phyloP scores from a whole-genome alignment of 805 yeast genomes.

The Hanseniaspora clermontiae region DNA sequence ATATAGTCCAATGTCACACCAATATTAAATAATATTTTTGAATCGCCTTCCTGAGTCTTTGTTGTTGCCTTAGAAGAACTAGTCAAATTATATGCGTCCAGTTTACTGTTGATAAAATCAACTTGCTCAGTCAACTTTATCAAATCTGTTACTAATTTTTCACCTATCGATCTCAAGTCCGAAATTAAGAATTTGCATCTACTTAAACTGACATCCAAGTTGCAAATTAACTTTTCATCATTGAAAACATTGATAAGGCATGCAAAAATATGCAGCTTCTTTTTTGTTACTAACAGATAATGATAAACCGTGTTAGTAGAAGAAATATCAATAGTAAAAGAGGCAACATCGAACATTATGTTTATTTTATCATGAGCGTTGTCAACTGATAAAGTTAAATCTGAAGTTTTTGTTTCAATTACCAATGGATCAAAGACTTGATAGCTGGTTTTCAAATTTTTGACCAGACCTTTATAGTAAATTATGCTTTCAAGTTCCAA shows the following conservation, averaged over 20 bases:
- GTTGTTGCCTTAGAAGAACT: too few species aligned
- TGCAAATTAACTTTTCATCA: not conserved
- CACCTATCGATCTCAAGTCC: constrained; percentile 8
- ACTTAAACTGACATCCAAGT: not conserved
- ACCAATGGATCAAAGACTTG: not conserved
- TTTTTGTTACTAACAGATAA: constrained; percentile 1
- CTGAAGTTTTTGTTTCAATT: not conserved
- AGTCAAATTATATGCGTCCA: not conserved
- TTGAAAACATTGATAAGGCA: not conserved
- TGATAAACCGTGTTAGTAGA: not conserved
- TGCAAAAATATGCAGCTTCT: not conserved
- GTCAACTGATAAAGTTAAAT: not conserved
- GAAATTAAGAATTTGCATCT: constrained; percentile 1
- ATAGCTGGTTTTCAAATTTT: not conserved
- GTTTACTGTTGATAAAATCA: not conserved
- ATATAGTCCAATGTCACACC: constrained; percentile 4
- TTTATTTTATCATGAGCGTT: not conserved
- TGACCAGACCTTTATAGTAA: not conserved
- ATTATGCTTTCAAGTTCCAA: not conserved
- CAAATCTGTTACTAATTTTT: not conserved
- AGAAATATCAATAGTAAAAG: constrained; percentile 1
- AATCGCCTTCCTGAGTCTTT: not conserved
- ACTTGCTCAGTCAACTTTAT: not conserved
- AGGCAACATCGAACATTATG: not conserved
- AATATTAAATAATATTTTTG: not conserved